phyloP scores from a whole-genome alignment of 2,329 filamentous ascomycete species.

The Fusarium gaditjirri region DNA sequence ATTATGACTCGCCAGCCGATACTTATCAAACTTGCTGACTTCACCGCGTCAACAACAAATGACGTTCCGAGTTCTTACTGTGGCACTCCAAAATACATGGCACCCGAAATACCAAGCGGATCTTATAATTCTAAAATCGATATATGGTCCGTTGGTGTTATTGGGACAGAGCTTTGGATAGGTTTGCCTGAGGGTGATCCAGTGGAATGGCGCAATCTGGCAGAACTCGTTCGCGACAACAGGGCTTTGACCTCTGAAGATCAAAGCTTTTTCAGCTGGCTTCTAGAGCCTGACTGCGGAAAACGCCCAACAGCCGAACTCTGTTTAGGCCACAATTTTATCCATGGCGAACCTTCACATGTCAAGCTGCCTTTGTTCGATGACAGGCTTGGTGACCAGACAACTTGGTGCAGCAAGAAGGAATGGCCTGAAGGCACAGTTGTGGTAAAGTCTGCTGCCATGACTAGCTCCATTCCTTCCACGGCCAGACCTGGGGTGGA shows the following conservation, averaged over 20 bases:
- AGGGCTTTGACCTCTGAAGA: neutral
- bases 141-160: neutral
- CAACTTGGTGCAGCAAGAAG: neutral
- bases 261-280: neutral
- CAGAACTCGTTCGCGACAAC: neutral
- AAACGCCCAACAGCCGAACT: neutral
- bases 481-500: neutral
- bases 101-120: neutral
- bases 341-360: neutral
- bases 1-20: neutral
- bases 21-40: neutral
- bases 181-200: neutral
- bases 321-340: neutral
- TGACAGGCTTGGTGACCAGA: neutral
- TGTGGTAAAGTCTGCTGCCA: neutral
- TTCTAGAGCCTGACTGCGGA: neutral
- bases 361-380: neutral
- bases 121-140: neutral
- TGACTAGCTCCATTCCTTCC: neutral
- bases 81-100: neutral
- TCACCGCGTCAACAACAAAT: neutral
- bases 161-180: neutral
- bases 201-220: neutral
- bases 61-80: neutral
- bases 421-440: neutral